These are phyloP conservation scores for Aaosphaeria arxii DNA, from an alignment of 2,329 filamentous ascomycete genomes.

Conservation along the genomic window DNA sequence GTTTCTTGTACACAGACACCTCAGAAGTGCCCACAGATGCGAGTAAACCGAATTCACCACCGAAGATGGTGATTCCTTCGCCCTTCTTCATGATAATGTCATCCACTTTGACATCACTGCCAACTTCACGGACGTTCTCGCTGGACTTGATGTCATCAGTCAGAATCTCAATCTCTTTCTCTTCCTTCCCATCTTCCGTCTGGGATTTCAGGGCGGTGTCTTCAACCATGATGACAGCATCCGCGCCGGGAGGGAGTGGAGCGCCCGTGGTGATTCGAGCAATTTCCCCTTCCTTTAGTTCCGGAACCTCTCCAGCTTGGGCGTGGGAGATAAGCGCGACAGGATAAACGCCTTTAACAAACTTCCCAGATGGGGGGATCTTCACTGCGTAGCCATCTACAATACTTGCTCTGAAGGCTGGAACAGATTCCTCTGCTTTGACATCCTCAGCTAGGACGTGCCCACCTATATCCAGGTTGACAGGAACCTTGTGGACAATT, in stretches of 20 bases:
- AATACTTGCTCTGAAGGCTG: constrained; percentile 91
- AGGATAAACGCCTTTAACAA: constrained; percentile 74
- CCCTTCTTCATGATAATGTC: constrained; percentile 71
- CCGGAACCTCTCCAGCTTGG: constrained; percentile 63
- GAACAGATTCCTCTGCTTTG: constrained; percentile 75
- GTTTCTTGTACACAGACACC: constrained; percentile 71
- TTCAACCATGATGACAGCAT: constrained; percentile 94
- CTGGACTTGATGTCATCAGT: constrained; percentile 70
- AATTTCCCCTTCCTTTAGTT: constrained; percentile 70
- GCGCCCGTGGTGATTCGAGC: constrained; percentile 93
- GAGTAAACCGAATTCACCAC: constrained; percentile 87
- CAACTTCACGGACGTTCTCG: constrained; percentile 88
- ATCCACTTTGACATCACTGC: constrained; percentile 75
- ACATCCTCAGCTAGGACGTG: constrained; percentile 82
- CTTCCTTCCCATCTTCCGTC: constrained; percentile 79
- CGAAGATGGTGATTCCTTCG: constrained; percentile 78
- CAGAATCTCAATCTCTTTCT: constrained; percentile 83
- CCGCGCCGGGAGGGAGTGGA: constrained; percentile 82
- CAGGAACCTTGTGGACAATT: constrained; percentile 54
- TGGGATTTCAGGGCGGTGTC: constrained; percentile 75
- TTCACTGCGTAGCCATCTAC: constrained; percentile 84
- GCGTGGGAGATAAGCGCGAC: constrained; percentile 87
- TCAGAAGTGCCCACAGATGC: constrained; percentile 75
- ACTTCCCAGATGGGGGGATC: constrained; percentile 38
- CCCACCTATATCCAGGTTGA: constrained; percentile 67